phyloP scores from a whole-genome alignment of 2,329 filamentous ascomycete genomes.

The Metarhizium brunneum region DNA sequence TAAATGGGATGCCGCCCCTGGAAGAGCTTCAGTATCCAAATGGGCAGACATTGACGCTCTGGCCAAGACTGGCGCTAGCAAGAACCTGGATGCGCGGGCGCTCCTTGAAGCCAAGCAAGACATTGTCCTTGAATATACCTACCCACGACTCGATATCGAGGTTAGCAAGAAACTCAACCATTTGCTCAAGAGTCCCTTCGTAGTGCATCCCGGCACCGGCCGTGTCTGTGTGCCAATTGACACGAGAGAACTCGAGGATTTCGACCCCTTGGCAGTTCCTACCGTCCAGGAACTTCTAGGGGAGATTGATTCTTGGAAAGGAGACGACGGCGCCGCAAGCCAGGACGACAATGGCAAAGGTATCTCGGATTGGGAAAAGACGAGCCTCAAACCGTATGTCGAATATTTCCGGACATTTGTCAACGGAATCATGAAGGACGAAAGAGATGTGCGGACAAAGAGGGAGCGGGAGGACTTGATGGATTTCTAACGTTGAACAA shows the following conservation, averaged over 20 bases:
- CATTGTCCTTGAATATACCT: slow-evolving; percentile 94
- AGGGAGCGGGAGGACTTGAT: slow-evolving; percentile 43
- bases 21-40: slow-evolving; percentile 67
- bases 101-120: slow-evolving; percentile 90
- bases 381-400: slow-evolving; percentile 83
- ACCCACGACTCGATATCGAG: slow-evolving; percentile 91
- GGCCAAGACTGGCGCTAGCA: slow-evolving; percentile 66
- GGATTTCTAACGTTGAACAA: slow-evolving; percentile 34
- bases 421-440: slow-evolving; percentile 66
- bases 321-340: slow-evolving; percentile 24
- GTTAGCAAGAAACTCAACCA: slow-evolving; percentile 98
- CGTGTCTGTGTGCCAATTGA: slow-evolving; percentile 95
- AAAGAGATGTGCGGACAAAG: slow-evolving; percentile 46
- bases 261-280: slow-evolving; percentile 82
- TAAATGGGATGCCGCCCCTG: slow-evolving; percentile 84
- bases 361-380: slow-evolving; percentile 91
- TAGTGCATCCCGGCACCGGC: slow-evolving; percentile 90
- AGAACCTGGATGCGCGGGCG: slow-evolving; percentile 60
- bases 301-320: slow-evolving; percentile 79
- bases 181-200: slow-evolving; percentile 93
- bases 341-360: slow-evolving; percentile 24
- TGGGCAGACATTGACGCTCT: slow-evolving; percentile 90
- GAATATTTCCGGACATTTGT: slow-evolving; percentile 85
- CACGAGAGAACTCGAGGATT: slow-evolving; percentile 59
- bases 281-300: slow-evolving; percentile 72